A percentile compares a stretch with the other conserved stretches of the same genome.
These are phyloP conservation scores for Paracoccidioides brasiliensis DNA, from an alignment of 2,329 filamentous ascomycete species.

Conservation along the genomic window DNA sequence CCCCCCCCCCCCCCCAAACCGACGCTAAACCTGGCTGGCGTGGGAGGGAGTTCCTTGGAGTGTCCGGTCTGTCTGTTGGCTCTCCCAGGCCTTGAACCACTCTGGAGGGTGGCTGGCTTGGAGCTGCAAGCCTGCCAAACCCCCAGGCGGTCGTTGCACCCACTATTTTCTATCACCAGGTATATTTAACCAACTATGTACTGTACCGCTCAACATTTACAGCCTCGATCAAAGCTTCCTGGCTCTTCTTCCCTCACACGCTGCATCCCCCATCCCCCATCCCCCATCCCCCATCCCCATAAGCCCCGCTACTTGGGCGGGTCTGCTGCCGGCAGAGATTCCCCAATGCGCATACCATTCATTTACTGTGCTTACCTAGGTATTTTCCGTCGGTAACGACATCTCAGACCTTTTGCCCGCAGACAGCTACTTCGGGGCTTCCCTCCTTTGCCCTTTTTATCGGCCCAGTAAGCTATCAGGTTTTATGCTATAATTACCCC, in stretches of 20 bases:
- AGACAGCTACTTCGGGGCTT: neutral
- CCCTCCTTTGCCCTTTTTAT: neutral
- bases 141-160: neutral
- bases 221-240: conserved; percentile 5
- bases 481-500: neutral
- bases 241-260: neutral
- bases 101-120: conserved; percentile 2
- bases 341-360: neutral
- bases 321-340: neutral
- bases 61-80: neutral
- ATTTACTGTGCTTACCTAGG: neutral
- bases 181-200: conserved; percentile 2
- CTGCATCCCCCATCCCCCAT: too few relatives aligned
- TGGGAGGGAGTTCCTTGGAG: neutral
- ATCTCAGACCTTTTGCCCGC: neutral
- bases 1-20: neutral
- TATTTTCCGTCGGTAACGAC: conserved; percentile 3
- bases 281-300: neutral
- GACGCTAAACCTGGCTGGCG: neutral
- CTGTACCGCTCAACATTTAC: neutral
- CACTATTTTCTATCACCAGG: conserved; percentile 3
- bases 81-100: neutral
- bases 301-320: conserved; percentile 4
- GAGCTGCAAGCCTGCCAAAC: neutral
- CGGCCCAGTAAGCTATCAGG: neutral